phyloP scores from a whole-genome alignment of 2,329 filamentous ascomycete genomes.

The Allantophomopsis cytisporea region DNA sequence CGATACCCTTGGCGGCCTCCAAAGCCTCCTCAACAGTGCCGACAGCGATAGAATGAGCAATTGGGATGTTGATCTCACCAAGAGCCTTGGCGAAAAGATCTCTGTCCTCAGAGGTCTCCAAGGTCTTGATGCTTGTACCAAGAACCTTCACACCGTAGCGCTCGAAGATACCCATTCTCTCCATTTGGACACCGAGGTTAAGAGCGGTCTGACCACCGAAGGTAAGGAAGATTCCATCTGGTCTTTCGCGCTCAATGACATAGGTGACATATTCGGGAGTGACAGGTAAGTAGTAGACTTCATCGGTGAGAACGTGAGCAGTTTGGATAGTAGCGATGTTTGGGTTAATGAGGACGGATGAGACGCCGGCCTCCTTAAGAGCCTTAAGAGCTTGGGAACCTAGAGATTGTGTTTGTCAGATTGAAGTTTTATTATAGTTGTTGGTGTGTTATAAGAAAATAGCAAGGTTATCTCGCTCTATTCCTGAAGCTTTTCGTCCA shows the following conservation, averaged over 20 bases:
- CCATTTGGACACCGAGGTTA: conserved; percentile 94
- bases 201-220: conserved; percentile 96
- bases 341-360: conserved; percentile 89
- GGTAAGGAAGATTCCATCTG: conserved; percentile 93
- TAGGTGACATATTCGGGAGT: conserved; percentile 96
- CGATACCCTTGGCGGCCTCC: conserved; percentile 71
- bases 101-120: conserved; percentile 91
- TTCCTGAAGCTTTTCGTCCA: no score
- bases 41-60: conserved; percentile 91
- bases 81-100: conserved; percentile 92
- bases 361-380: conserved; percentile 84
- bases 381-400: conserved; percentile 94
- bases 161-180: conserved; percentile 89
- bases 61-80: conserved; percentile 94
- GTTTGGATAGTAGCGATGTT: conserved; percentile 99
- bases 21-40: conserved; percentile 85
- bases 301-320: conserved; percentile 87
- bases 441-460: no score
- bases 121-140: conserved; percentile 84
- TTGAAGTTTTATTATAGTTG: no score
- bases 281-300: conserved; percentile 96
- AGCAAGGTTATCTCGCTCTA: no score
- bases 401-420: conserved; percentile 21
- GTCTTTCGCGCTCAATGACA: conserved; percentile 90
- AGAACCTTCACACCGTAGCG: conserved; percentile 92